Percentiles rank a stretch among this genome's conserved stretches.
These are phyloP conservation scores for Vanrija sp. DNA, from an alignment of 1,284 basidiomycete genomes.

Conservation along the genomic window DNA sequence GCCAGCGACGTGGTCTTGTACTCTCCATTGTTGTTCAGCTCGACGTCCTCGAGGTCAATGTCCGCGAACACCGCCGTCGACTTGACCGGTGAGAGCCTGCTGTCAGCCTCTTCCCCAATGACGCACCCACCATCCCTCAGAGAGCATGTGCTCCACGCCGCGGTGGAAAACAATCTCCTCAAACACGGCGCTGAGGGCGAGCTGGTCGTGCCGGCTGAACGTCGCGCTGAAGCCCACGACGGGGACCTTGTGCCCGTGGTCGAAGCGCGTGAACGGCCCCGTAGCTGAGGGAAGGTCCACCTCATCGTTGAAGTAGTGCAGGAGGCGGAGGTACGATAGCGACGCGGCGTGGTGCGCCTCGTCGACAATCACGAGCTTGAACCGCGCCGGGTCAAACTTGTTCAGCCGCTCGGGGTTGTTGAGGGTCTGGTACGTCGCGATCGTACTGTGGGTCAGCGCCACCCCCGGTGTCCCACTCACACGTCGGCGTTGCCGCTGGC, in stretches of 20 bases:
- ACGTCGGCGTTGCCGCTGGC: slow-evolving; percentile 82
- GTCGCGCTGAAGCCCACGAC: slow-evolving; percentile 95
- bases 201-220: slow-evolving; percentile 84
- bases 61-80: slow-evolving; percentile 75
- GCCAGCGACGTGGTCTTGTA: slow-evolving; percentile 73
- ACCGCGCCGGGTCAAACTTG: slow-evolving; percentile 69
- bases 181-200: slow-evolving; percentile 83
- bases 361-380: slow-evolving; percentile 84
- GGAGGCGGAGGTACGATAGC: slow-evolving; percentile 57
- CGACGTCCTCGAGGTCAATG: slow-evolving; percentile 65
- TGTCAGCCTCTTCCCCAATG: neutral
- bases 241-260: slow-evolving; percentile 55
- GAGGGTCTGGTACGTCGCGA: slow-evolving; percentile 90
- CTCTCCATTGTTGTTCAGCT: slow-evolving; percentile 66
- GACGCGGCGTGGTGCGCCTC: slow-evolving; percentile 95
- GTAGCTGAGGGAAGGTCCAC: slow-evolving; percentile 28
- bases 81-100: slow-evolving; percentile 75
- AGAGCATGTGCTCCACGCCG: slow-evolving; percentile 90
- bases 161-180: slow-evolving; percentile 89
- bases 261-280: slow-evolving; percentile 19
- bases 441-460: slow-evolving; percentile 57
- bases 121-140: slow-evolving; percentile 70
- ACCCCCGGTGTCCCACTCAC: slow-evolving; percentile 51
- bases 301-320: slow-evolving; percentile 42
- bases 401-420: slow-evolving; percentile 61